These are phyloP conservation scores for Coemansia sp. DNA, from an alignment of 192 early-diverging fungal genomes.

Conservation along the genomic window DNA sequence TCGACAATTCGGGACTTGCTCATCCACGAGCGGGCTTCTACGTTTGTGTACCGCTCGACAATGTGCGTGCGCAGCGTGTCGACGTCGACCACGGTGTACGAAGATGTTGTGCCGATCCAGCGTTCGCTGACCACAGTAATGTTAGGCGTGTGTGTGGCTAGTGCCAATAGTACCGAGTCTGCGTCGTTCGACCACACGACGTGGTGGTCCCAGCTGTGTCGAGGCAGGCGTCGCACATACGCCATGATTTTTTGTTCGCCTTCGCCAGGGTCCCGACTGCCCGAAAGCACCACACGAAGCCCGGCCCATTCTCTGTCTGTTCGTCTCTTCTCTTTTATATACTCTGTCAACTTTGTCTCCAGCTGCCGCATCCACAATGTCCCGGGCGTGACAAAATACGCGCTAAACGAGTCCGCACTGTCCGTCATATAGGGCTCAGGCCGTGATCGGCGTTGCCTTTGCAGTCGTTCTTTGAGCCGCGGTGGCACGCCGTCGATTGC, in stretches of 20 bases:
- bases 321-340: conserved; percentile 72
- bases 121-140: conserved; percentile 90
- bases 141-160: conserved; percentile 87
- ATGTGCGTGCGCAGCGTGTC: conserved; percentile 45
- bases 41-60: conserved; percentile 68
- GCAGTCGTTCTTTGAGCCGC: conserved; percentile 96
- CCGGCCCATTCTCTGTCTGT: conserved; percentile 75
- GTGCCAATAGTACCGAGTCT: conserved; percentile 91
- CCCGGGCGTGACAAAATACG: conserved; percentile 94
- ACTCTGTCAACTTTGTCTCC: conserved; percentile 75
- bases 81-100: conserved; percentile 10
- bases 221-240: conserved; percentile 73
- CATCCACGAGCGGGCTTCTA: conserved; percentile 71
- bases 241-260: conserved; percentile 99
- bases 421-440: conserved; percentile 57
- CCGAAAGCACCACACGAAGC: conserved; percentile 86
- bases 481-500: conserved; percentile 96
- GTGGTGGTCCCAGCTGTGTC: conserved; percentile 55
- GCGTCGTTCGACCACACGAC: conserved; percentile 96
- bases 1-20: conserved; percentile 61
- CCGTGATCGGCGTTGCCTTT: conserved; percentile 89
- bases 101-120: conserved; percentile 47
- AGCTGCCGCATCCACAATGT: conserved; percentile 88
- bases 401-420: conserved; percentile 69
- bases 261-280: conserved; percentile 89